Conservation (phyloP, 2,329 filamentous ascomycete species). For the Xylaria sp. region DNA sequence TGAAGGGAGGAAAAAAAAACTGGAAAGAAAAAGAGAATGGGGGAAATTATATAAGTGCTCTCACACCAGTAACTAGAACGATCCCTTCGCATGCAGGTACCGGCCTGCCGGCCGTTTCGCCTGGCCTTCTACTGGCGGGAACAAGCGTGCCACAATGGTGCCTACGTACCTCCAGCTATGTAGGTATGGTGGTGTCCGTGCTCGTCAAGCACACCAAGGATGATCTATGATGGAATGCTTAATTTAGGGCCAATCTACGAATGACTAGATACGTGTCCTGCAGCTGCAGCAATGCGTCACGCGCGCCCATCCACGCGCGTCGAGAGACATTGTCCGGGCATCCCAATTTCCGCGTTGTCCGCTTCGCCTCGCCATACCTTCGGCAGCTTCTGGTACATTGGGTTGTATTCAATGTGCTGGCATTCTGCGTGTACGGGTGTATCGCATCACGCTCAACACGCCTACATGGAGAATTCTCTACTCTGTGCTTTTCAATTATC, state of each 20-base stretch:
- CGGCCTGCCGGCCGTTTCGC: neutral
- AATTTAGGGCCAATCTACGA: neutral
- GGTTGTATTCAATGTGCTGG: no score
- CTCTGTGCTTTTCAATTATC: neutral
- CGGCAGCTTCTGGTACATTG: no score
- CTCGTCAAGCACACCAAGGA: neutral
- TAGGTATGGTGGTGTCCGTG: constrained; percentile 27
- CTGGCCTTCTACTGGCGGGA: neutral
- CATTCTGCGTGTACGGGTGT: neutral
- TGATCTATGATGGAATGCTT: constrained; percentile 24
- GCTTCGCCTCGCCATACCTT: neutral
- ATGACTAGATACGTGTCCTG: constrained; percentile 20
- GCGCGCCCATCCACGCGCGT: neutral
- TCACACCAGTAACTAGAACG: neutral
- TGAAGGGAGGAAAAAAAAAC: no score
- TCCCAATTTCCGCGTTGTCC: neutral
- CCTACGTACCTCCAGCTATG: constrained; percentile 26
- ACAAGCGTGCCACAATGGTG: neutral
- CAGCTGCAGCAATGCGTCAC: neutral
- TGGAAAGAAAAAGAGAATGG: no score
- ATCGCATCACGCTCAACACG: neutral
- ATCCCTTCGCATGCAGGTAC: neutral
- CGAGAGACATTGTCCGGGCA: neutral
- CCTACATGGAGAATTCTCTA: neutral
- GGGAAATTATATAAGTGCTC: neutral